Conservation (phyloP, 129 eudicot species). For the Flaveria trinervia region DNA sequence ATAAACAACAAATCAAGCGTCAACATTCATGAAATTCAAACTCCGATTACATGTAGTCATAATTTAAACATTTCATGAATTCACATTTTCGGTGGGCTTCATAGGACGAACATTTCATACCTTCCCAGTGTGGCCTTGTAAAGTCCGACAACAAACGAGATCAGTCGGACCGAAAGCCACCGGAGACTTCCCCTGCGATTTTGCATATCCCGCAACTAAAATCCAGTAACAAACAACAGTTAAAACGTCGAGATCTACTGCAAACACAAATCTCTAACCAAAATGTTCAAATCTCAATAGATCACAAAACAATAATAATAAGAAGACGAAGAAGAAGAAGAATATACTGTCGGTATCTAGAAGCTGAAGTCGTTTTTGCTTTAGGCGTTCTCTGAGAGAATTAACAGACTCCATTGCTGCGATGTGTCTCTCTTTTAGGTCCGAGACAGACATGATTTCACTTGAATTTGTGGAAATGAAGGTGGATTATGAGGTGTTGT, state of each 20-base stretch:
- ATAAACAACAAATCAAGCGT: background rate
- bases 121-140: conserved; percentile 95
- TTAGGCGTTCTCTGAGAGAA: conserved; percentile 68
- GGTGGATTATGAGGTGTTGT: conserved; percentile 21
- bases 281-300: background rate
- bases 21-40: background rate
- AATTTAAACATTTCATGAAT: background rate
- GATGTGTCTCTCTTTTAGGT: conserved; percentile 76
- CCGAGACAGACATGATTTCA: conserved; percentile 66
- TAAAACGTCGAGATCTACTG: conserved; percentile 18
- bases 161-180: conserved; percentile 83
- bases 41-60: background rate
- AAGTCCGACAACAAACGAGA: conserved; percentile 89
- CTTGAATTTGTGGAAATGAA: background rate
- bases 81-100: background rate
- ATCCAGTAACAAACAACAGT: background rate
- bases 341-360: conserved; percentile 78
- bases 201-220: conserved; percentile 79
- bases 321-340: no score
- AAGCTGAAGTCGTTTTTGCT: conserved; percentile 66
- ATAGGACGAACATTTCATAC: conserved; percentile 25
- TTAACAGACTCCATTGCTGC: conserved; percentile 79
- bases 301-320: no score
- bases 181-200: conserved; percentile 69
- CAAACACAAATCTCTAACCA: background rate